Evolutionary conservation across 2,329 filamentous ascomycete species (phyloP).

Genomic region (Monilinia vaccinii-corymbosi): DNA sequence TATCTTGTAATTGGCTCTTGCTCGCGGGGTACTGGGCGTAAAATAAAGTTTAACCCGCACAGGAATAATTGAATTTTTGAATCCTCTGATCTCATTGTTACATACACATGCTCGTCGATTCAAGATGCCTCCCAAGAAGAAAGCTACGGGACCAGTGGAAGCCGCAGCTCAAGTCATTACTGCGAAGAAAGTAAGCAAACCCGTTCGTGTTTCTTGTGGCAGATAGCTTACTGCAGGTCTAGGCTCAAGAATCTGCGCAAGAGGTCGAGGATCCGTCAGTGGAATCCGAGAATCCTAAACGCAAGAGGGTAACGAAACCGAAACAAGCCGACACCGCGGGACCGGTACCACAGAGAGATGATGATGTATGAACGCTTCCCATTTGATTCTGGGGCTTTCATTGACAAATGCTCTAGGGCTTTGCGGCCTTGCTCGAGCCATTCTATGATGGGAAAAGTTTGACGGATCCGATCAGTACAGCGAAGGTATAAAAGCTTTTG

Average conservation of each 20-base stretch:
- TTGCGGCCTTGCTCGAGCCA: slow-evolving; percentile 56
- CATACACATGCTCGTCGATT: neutral
- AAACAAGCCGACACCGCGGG: slow-evolving; percentile 16
- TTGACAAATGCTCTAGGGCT: slow-evolving; percentile 31
- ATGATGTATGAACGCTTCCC: slow-evolving; percentile 20
- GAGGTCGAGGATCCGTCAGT: neutral
- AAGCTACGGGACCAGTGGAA: slow-evolving; percentile 4
- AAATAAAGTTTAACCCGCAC: slow-evolving; percentile 4
- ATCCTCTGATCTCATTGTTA: neutral
- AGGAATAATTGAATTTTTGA: slow-evolving; percentile 7
- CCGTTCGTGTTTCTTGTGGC: neutral
- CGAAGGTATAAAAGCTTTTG: slow-evolving; percentile 30
- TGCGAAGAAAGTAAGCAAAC: neutral
- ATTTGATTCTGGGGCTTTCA: neutral
- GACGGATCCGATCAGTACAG: slow-evolving; percentile 61
- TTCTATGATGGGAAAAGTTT: slow-evolving; percentile 62
- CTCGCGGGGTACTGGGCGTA: slow-evolving; percentile 2
- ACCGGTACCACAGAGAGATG: slow-evolving; percentile 13
- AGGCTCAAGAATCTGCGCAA: slow-evolving; percentile 1
- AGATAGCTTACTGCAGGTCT: neutral
- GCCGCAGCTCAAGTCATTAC: neutral
- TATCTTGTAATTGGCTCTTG: neutral
- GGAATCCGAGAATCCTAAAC: slow-evolving; percentile 22
- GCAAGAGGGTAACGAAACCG: slow-evolving; percentile 14
- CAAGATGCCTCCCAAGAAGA: slow-evolving; percentile 12